phyloP scores from a whole-genome alignment of 2,329 filamentous ascomycete species.

The Calonectria montana region DNA sequence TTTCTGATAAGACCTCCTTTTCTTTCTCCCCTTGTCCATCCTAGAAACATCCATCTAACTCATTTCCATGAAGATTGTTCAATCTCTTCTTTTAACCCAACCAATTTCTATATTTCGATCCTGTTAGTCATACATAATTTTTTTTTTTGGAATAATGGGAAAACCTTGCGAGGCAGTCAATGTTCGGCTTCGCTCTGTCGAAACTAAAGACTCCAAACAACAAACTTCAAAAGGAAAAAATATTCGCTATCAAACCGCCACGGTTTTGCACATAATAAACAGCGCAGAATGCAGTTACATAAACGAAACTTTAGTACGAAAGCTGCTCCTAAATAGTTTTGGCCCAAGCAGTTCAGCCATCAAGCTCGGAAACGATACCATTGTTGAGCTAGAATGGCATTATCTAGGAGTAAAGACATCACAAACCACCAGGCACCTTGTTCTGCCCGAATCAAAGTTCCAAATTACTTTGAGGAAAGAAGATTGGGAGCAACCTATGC shows the following conservation, averaged over 20 bases:
- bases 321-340: neutral
- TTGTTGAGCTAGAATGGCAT: conserved; percentile 18
- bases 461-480: conserved; percentile 26
- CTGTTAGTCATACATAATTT: neutral
- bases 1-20: neutral
- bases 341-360: neutral
- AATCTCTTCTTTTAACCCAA: no score
- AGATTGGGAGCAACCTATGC: conserved; percentile 27
- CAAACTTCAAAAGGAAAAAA: neutral
- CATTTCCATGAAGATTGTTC: neutral
- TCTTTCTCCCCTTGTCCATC: neutral
- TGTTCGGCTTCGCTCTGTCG: neutral
- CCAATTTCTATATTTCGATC: neutral
- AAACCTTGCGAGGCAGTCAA: neutral
- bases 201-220: neutral
- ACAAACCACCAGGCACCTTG: conserved; percentile 16
- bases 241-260: neutral
- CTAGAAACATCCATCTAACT: no score
- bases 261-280: conserved; percentile 13
- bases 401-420: conserved; percentile 1
- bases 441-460: conserved; percentile 19
- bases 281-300: conserved; percentile 18
- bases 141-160: neutral
- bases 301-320: neutral
- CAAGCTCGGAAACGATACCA: conserved; percentile 12